Base-by-base conservation (phyloP, 129 eudicot species). In the Kitagawia praeruptora region DNA sequence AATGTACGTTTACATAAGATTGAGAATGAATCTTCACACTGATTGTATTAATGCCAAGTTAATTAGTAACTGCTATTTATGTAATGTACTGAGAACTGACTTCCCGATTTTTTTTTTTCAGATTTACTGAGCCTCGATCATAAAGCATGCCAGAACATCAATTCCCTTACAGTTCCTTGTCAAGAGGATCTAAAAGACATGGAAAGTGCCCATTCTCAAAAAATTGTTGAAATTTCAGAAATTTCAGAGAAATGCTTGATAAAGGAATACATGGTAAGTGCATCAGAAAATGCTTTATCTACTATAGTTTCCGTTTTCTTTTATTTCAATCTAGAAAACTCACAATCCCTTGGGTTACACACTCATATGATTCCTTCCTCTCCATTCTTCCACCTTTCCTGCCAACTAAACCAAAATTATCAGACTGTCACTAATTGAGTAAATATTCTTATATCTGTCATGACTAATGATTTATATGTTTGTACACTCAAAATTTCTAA, bases 161-260 rank as follows among this genome's bases (percentile, higher is more conserved):
- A 76, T 64, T 85, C 84, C 19, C 45, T 87, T 64, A 85, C 84
- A 12, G 83, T 67, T 64, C 83, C 79, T 81, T 81, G 81, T 44
- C 81, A 84, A 44, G 84, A 77, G 53, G 84, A 81, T 23, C 46
- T 87, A 84, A 84, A 83, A 41, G 87, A 84, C 54, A 80, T 84
- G 85, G 85, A 85, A 75, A 79, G 74, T 54, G 87, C 79, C 73
- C 94, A 89, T 75, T 53, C 80, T 49, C 64, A 80, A 46, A 84
- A 85, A 80, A 85, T 85, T 49, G 81, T 69, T 28, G 87, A 87
- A 72, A 89, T 89, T 84, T 72, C 87, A 46, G 86, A 84, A 78
- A 85, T 87, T 80, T 86, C 91, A 70, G 91, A 87, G 63, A 89
- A 87, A 78, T 85, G 89, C 79, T 79, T 89, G 75, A 71, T 84